A percentile compares a stretch with the other conserved stretches of the same genome.
These are phyloP conservation scores for Annulohypoxylon stygium DNA, from an alignment of 495 filamentous ascomycete species.

Conservation along the genomic window DNA sequence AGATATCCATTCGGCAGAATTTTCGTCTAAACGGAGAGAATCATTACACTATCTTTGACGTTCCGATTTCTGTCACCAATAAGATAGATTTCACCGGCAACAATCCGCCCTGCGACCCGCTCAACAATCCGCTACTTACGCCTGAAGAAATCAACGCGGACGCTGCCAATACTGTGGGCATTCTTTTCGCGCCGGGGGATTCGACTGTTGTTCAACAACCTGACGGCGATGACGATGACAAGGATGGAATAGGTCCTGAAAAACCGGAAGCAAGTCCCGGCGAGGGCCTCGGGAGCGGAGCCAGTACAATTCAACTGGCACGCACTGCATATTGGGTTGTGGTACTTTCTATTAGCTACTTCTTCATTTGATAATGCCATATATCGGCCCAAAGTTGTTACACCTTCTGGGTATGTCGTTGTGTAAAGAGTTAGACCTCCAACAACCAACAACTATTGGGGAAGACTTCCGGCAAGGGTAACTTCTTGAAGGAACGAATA, in stretches of 20 bases:
- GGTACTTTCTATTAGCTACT: conserved; percentile 11
- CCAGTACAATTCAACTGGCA: conserved; percentile 37
- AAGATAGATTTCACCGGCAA: conserved; percentile 59
- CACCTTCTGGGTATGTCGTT: background rate
- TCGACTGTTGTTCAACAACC: conserved; percentile 54
- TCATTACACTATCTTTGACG: conserved; percentile 76
- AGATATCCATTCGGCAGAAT: conserved; percentile 77
- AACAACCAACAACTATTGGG: too few relatives aligned
- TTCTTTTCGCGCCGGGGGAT: conserved; percentile 63
- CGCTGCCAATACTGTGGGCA: conserved; percentile 53
- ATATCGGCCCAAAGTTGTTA: background rate
- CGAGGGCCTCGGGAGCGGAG: conserved; percentile 51
- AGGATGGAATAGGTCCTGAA: conserved; percentile 49
- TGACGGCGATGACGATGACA: conserved; percentile 20
- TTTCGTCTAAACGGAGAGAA: conserved; percentile 72
- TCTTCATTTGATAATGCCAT: conserved; percentile 12
- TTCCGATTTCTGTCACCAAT: conserved; percentile 76
- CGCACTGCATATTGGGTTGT: conserved; percentile 14
- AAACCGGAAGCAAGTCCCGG: conserved; percentile 43
- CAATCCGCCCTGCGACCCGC: conserved; percentile 60
- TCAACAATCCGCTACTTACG: conserved; percentile 60
- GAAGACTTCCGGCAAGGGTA: too few relatives aligned
- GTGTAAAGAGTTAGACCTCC: too few relatives aligned
- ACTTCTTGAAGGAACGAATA: too few relatives aligned
- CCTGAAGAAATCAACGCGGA: conserved; percentile 56